Evolutionary conservation across 371 early-diverging fungal species (phyloP), one percentile per base, ranked within the genome.

Genomic region (Circinella minor): DNA sequence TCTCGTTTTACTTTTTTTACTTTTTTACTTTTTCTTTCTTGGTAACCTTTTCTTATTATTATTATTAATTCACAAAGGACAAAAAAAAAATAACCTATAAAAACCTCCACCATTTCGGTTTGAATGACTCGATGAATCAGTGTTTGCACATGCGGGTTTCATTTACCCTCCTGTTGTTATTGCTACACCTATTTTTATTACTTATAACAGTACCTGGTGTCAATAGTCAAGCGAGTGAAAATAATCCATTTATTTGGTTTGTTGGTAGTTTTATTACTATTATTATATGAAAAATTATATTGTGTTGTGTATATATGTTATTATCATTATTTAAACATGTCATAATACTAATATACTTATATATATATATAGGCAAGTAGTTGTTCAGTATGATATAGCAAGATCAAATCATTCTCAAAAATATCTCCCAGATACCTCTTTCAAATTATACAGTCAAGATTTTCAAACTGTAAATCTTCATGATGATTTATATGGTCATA

Each of bases 381-480:
- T 68, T 15, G 61, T 68, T n/a, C 37, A 68, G 18, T 68, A 68
- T 20, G 68, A 68, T 38, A 48, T 68, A 20, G 62, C 36, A n/a
- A 15, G 38, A 10, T 68, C 68, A 17, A 68, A 68, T 27, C 54
- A 54, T 17, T 54, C 68, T 14, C 49, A 38, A 17, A 36, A 17
- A 17, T 68, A 68, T 55, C 17, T 68, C 1, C 15, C 51, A 3
- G 48, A 36, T 10, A 79, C 74, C 2, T 79, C 80, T 0, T 59
- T 54, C 6, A 79, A 79, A 46, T 55, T 75, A 18, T 77, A 79
- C 55, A 77, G 77, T 17, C 82, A 75, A 67, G 82, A 77, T 57
- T 81, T 81, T 49, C 82, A 81, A 49, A 77, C 76, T 36, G 72
- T 81, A 9, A 77, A 67, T 68, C 38, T 68, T 10, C 49, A 72